Percentiles rank a stretch among this genome's conserved stretches.
These are phyloP conservation scores for Cryptococcus sp. DNA, from an alignment of 1,284 basidiomycete genomes.

Conservation along the genomic window DNA sequence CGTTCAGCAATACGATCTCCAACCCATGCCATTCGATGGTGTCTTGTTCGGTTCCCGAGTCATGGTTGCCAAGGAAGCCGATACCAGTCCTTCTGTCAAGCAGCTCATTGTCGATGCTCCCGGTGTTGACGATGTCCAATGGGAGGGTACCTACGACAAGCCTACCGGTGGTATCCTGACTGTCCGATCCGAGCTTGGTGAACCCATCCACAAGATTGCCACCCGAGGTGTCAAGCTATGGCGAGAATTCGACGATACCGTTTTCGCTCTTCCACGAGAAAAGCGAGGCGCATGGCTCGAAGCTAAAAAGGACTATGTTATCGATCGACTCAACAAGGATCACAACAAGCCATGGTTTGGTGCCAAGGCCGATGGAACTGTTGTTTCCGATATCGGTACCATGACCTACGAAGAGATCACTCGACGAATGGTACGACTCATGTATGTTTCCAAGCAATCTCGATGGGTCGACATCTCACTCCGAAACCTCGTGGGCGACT, in stretches of 20 bases:
- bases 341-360: slow-evolving; percentile 97
- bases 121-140: slow-evolving; percentile 85
- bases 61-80: slow-evolving; percentile 98
- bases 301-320: slow-evolving; percentile 83
- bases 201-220: slow-evolving; percentile 98
- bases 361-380: slow-evolving; percentile 82
- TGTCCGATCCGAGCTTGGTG: slow-evolving; percentile 94
- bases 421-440: slow-evolving; percentile 82
- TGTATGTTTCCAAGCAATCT: slow-evolving; percentile 85
- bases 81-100: slow-evolving; percentile 90
- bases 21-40: slow-evolving; percentile 99
- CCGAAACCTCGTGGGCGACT: slow-evolving; percentile 92
- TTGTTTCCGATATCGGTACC: slow-evolving; percentile 81
- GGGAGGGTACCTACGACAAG: slow-evolving; percentile 94
- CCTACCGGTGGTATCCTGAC: slow-evolving; percentile 95
- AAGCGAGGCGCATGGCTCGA: slow-evolving; percentile 85
- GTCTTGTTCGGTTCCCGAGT: slow-evolving; percentile 93
- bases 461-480: slow-evolving; percentile 95
- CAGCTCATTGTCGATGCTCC: slow-evolving; percentile 89
- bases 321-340: slow-evolving; percentile 87
- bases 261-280: slow-evolving; percentile 92
- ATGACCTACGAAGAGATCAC: slow-evolving; percentile 99
- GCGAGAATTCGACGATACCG: slow-evolving; percentile 96
- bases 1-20: slow-evolving; percentile 68
- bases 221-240: slow-evolving; percentile 94